Evolutionary conservation across 768 basidiomycete species (phyloP), one percentile per base, ranked within the genome.

Genomic region (Phylloporus sp.): DNA sequence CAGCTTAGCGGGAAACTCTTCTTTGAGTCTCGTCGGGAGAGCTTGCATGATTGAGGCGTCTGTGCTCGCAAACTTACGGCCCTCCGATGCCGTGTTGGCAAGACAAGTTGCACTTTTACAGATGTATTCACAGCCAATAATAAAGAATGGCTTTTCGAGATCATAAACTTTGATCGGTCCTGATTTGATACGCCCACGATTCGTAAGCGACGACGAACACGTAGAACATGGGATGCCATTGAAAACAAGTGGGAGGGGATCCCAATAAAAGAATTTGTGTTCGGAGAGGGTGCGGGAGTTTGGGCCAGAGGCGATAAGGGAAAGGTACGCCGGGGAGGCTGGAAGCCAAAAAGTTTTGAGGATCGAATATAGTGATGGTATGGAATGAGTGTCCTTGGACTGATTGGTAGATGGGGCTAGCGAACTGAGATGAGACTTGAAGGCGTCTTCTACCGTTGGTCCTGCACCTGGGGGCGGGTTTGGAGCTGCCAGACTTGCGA

Each of bases 321-420:
- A 80, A 57, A 89, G 87, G 61, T 88, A 91, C 0, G 82, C 75
- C 0, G 89, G 88, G 0, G 87, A 88, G 0, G 82, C 82, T 0
- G 88, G 88, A 13, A 91, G 74, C 89, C 89, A 91, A 57, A 91
- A 91, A 0, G 89, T 89, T 65, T 87, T 88, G 36, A 91, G 73
- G 53, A 87, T 79, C 7, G 84, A 85, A 64, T 91, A 91, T 0
- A 90, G 71, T 0, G 82, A 79, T 0, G 88, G 88, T 31, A 86
- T 84, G 13, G 79, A 66, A 45, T 80, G 76, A n/a, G 62, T 61
- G 31, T 73, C 69, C 47, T 70, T 65, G 16, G 70, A 70, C 58
- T 77, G 76, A 38, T 69, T 67, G 26, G 73, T 61, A 20, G 72
- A 78, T 1, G 81, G 78, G 0, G 80, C 73, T 2, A 89, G 73